Percentiles rank a stretch among this genome's conserved stretches.
phyloP scores from a whole-genome alignment of 2,329 filamentous ascomycete species.

The Nectriaceae sp. region DNA sequence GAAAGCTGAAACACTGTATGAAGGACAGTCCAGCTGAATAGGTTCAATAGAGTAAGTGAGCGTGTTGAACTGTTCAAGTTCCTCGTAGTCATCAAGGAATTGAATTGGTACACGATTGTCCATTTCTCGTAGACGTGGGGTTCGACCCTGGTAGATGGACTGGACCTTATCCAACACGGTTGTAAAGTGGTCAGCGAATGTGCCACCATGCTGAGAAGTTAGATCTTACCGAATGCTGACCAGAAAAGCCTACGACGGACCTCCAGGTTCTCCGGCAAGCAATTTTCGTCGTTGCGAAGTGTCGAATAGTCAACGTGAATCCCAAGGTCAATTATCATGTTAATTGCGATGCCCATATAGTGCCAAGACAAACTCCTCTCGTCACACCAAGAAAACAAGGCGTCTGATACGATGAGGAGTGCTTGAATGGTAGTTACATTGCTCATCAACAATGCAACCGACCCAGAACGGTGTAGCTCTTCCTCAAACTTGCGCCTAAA shows the following conservation, averaged over 20 bases:
- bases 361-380: conserved; percentile 54
- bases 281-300: conserved; percentile 18
- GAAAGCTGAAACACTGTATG: conserved; percentile 44
- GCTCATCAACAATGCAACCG: conserved; percentile 39
- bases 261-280: conserved; percentile 45
- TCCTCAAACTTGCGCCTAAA: conserved; percentile 45
- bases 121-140: conserved; percentile 43
- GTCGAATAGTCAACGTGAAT: conserved; percentile 43
- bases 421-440: conserved; percentile 53
- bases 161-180: conserved; percentile 50
- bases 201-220: not conserved
- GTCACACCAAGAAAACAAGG: conserved; percentile 46
- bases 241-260: conserved; percentile 42
- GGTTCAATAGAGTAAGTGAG: conserved; percentile 36
- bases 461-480: conserved; percentile 39
- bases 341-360: conserved; percentile 56
- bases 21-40: conserved; percentile 35
- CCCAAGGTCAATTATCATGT: conserved; percentile 56
- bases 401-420: conserved; percentile 48
- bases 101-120: conserved; percentile 47
- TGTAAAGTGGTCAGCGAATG: not conserved
- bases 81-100: conserved; percentile 51
- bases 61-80: conserved; percentile 49
- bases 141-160: conserved; percentile 54
- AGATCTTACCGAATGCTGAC: conserved; percentile 18